A percentile compares a stretch with the other conserved stretches of the same genome.
phyloP scores from a whole-genome alignment of 1,139 yeast genomes.

The Wickerhamomyces sp. region DNA sequence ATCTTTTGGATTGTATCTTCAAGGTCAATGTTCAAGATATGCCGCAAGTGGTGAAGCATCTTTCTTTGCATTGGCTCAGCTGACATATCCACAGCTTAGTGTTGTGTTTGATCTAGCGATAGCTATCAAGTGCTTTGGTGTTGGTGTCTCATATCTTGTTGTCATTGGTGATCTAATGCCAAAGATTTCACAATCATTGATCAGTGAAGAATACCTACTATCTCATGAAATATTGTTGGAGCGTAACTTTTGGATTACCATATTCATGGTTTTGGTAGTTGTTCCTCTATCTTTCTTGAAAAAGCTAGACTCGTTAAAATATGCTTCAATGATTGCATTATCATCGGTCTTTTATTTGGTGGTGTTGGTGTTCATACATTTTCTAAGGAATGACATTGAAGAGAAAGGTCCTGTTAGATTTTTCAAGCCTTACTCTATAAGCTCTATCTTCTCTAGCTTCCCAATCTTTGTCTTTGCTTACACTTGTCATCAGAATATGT shows the following conservation, averaged over 20 bases:
- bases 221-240: conserved; percentile 29
- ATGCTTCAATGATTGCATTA: conserved; percentile 65
- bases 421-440: conserved; percentile 30
- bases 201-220: conserved; percentile 15
- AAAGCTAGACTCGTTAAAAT: conserved; percentile 61
- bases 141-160: conserved; percentile 67
- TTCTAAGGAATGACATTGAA: conserved; percentile 35
- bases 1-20: conserved; percentile 68
- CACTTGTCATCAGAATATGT: conserved; percentile 80
- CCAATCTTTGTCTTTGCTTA: conserved; percentile 78
- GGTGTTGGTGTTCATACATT: conserved; percentile 57
- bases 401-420: conserved; percentile 35
- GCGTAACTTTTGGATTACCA: conserved; percentile 61
- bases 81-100: conserved; percentile 77
- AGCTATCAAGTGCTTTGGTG: conserved; percentile 86
- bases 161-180: conserved; percentile 79
- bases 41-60: conserved; percentile 67
- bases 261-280: conserved; percentile 52
- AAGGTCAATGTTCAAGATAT: conserved; percentile 59
- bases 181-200: conserved; percentile 49
- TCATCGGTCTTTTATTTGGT: conserved; percentile 64
- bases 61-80: conserved; percentile 72
- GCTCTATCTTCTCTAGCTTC: conserved; percentile 42
- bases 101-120: conserved; percentile 86
- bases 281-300: conserved; percentile 60